phyloP scores from a whole-genome alignment of 371 early-diverging fungal genomes.

The Thermomucor indicae-seudaticae region DNA sequence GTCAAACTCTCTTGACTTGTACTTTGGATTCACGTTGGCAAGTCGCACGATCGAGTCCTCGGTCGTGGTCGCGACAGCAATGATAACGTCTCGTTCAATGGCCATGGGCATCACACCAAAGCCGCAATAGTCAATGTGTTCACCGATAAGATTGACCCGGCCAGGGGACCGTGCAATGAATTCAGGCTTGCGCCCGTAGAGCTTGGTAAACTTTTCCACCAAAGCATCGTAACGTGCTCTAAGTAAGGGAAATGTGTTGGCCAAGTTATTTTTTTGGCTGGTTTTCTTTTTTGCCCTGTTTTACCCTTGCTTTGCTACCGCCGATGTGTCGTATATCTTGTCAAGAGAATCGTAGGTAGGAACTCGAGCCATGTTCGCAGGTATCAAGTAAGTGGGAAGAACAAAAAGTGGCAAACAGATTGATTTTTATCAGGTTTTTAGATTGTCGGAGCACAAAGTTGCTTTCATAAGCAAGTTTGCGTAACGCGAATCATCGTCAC shows the following conservation, averaged over 20 bases:
- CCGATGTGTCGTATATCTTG: constrained; percentile 30
- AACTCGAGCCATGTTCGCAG: constrained; percentile 6
- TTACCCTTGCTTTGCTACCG: constrained; percentile 40
- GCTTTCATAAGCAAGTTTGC: constrained; percentile 8
- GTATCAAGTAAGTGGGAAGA: constrained; percentile 3
- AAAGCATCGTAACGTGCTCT: constrained; percentile 60
- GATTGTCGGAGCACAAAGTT: constrained; percentile 7
- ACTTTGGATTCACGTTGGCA: constrained; percentile 63
- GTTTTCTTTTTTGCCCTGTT: not conserved
- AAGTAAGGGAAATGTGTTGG: not conserved
- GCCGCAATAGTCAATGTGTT: constrained; percentile 96
- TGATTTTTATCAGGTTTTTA: constrained; percentile 2
- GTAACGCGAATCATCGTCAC: constrained; percentile 1
- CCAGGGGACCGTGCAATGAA: constrained; percentile 90
- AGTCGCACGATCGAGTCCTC: constrained; percentile 51
- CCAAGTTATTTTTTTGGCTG: not conserved
- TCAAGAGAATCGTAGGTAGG: constrained; percentile 37
- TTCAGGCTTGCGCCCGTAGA: constrained; percentile 65
- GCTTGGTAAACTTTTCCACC: constrained; percentile 47
- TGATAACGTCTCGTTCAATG: constrained; percentile 82
- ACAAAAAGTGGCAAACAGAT: constrained; percentile 2
- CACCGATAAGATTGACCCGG: constrained; percentile 93
- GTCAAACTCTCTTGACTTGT: constrained; percentile 60
- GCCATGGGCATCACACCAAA: constrained; percentile 96
- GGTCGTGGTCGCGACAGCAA: constrained; percentile 61